Base-by-base conservation (phyloP, 2,329 filamentous ascomycete species). In the Beauveria australis region DNA sequence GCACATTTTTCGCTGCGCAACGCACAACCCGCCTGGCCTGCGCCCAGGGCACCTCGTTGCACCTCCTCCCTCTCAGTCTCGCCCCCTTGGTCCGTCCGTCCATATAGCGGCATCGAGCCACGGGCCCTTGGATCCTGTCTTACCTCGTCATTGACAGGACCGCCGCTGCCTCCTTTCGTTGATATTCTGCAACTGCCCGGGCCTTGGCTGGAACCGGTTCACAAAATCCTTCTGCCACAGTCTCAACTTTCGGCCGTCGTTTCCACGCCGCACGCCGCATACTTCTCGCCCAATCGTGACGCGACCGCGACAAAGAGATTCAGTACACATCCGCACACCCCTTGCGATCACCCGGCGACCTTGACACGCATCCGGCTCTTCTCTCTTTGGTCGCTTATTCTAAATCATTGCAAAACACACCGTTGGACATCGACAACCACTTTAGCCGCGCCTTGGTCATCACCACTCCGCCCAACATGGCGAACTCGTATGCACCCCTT, bases 291-390 rank as follows among this genome's bases (percentile, higher is more conserved):
- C 18, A 26, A 53, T 53, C 47, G 57, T 60, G 60, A 61, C 56
- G 61, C 61, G 61, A 62, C 61, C 61, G 46, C 61, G 61, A 52
- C 43, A 58, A 48, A 62, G 54, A 43, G 19, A 46, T 44, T 22
- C 47, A 14, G 46, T 37, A 40, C 54, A 47, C 53, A 44, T 24
- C 37, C 18, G 10, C 43, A 16, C 30, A 24, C 47, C 55, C 47
- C 47, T 44, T 52, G n/a, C 12, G 7, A 52, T 52, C 56, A n/a
- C 14, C n/a, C 24, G 37, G 46, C 46, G 30, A 58, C 43, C 19
- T 30, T 30, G 46, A 52, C 22, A 41, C 59, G 16, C 28, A 30
- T 33, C 30, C 43, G 28, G 5, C 28, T 24, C 18, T 43, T 12
- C 7, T 41, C 16, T 4, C 6, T 5, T 10, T 12, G 30, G 22